phyloP scores from a whole-genome alignment of 441 rosid genomes.

The Pelargonium fulgidum region DNA sequence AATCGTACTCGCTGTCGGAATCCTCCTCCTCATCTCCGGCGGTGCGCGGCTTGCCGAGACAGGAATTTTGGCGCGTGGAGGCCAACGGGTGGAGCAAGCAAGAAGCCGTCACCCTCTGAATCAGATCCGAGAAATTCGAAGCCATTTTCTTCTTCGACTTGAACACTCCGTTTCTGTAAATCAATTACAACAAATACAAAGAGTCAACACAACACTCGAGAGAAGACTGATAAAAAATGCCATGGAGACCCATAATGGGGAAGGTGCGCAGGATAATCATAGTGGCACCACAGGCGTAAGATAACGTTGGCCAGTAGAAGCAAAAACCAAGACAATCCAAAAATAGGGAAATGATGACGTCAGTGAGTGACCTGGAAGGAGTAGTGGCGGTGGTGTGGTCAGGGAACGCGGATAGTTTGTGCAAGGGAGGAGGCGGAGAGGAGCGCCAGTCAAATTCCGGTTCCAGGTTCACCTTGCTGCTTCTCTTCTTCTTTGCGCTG shows the following conservation, averaged over 20 bases:
- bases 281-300: too few species aligned
- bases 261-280: too few species aligned
- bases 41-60: constrained; percentile 13
- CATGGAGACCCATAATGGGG: too few species aligned
- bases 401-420: too few species aligned
- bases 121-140: constrained; percentile 77
- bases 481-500: constrained; percentile 3
- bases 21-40: constrained; percentile 28
- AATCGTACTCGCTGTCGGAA: constrained; percentile 29
- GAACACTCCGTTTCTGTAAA: constrained; percentile 26
- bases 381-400: background rate
- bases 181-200: background rate
- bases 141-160: constrained; percentile 53
- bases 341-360: background rate
- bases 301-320: too few species aligned
- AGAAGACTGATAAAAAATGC: too few species aligned
- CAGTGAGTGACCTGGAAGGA: background rate
- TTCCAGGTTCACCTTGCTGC: background rate
- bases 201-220: too few species aligned
- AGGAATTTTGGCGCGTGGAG: constrained; percentile 43
- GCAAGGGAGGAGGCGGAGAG: background rate
- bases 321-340: too few species aligned
- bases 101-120: constrained; percentile 80
- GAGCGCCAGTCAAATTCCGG: background rate
- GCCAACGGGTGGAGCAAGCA: constrained; percentile 83